Conservation (phyloP, 805 yeast species). For the Starmera quercuum region DNA sequence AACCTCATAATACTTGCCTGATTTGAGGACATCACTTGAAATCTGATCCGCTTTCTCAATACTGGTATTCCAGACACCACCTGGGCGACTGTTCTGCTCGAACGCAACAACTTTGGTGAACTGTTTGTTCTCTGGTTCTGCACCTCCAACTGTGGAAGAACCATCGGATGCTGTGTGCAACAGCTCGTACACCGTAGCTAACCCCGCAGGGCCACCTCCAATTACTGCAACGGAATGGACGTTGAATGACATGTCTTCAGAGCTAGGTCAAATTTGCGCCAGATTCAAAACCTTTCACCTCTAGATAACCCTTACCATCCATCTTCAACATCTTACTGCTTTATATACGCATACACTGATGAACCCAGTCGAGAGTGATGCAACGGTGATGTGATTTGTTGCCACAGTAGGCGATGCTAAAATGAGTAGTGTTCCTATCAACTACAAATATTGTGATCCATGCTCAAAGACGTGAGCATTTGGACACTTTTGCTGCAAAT, state of each 20-base stretch:
- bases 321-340: no score
- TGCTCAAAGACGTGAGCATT: no score
- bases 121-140: conserved; percentile 12
- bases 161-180: conserved; percentile 22
- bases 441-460: no score
- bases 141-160: conserved; percentile 15
- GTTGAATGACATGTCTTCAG: not conserved
- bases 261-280: no score
- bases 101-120: conserved; percentile 29
- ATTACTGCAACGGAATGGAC: conserved; percentile 24
- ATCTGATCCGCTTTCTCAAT: conserved; percentile 11
- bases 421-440: no score
- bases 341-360: no score
- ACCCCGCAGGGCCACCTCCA: conserved; percentile 32
- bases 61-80: conserved; percentile 34
- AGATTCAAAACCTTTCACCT: no score
- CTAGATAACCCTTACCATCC: no score
- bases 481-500: no score
- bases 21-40: conserved; percentile 19
- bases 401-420: no score
- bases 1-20: conserved; percentile 24
- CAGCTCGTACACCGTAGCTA: conserved; percentile 25
- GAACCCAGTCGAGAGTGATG: no score
- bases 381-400: no score
- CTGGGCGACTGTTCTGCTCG: conserved; percentile 31